Evolutionary conservation across 1,284 basidiomycete genomes (phyloP).

Genomic region (Cryptococcus jaspeensis): DNA sequence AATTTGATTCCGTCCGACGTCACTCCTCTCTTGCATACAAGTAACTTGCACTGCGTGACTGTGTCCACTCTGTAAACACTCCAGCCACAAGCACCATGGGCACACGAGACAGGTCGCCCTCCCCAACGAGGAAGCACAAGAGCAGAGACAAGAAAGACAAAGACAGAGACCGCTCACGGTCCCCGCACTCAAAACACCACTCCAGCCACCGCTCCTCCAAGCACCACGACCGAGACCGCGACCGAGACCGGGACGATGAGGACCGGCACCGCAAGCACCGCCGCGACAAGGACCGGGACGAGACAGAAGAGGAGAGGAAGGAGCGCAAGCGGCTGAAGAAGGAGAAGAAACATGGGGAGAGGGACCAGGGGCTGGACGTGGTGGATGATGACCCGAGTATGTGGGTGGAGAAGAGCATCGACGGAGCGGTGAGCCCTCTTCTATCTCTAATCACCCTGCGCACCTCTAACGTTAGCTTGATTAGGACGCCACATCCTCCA

Average conservation of each 20-base stretch:
- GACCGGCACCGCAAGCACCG: slow-evolving; percentile 16
- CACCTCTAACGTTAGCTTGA: background rate
- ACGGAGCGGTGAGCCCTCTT: slow-evolving; percentile 63
- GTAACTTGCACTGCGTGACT: slow-evolving; percentile 1
- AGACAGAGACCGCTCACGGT: slow-evolving; percentile 7
- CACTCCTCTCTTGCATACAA: background rate
- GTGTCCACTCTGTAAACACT: background rate
- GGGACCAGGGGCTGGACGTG: slow-evolving; percentile 19
- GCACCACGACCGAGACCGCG: slow-evolving; percentile 11
- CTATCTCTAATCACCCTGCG: background rate
- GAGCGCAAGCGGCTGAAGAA: slow-evolving; percentile 50
- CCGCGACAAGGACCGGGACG: slow-evolving; percentile 52
- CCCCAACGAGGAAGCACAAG: slow-evolving; percentile 9
- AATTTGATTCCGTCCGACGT: background rate
- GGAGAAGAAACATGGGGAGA: slow-evolving; percentile 33
- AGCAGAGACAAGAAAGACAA: background rate
- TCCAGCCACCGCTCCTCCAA: slow-evolving; percentile 8
- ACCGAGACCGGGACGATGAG: slow-evolving; percentile 14
- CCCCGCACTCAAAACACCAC: slow-evolving; percentile 12
- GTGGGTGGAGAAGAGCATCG: slow-evolving; percentile 85
- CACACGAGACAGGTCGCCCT: slow-evolving; percentile 17
- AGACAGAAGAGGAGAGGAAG: slow-evolving; percentile 42
- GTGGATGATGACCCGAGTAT: slow-evolving; percentile 63
- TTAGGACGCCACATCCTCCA: slow-evolving; percentile 48
- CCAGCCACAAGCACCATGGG: slow-evolving; percentile 4